These are phyloP conservation scores for Willaertia magna DNA, from an alignment of 208 protist species.

Conservation along the genomic window DNA sequence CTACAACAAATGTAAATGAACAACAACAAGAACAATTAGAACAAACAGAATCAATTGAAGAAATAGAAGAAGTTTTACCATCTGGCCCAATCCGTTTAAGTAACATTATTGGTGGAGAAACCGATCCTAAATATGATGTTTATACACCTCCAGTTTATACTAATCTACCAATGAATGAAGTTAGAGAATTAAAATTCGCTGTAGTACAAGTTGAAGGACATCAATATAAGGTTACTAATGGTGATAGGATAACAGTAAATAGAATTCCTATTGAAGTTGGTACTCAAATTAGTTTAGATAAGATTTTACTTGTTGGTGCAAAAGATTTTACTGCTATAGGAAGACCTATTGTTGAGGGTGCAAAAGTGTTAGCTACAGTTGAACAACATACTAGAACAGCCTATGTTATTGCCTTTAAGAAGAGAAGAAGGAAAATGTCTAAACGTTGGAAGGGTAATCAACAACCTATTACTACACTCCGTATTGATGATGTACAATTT, in stretches of 20 bases:
- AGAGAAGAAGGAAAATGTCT: background rate
- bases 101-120: background rate
- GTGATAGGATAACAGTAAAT: conserved; percentile 66
- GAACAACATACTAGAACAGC: conserved; percentile 66
- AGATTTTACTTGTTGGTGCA: conserved; percentile 66
- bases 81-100: background rate
- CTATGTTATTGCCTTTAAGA: background rate
- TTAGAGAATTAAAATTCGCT: conserved; percentile 40
- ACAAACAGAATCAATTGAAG: too few relatives aligned
- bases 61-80: too few relatives aligned
- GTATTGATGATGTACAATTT: background rate
- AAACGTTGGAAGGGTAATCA: background rate
- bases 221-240: conserved; percentile 63
- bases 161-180: background rate
- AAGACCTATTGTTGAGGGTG: conserved; percentile 51
- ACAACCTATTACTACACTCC: background rate
- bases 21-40: background rate
- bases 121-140: background rate
- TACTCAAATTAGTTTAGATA: conserved; percentile 60
- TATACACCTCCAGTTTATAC: background rate
- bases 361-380: conserved; percentile 52
- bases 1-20: background rate
- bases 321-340: conserved; percentile 65
- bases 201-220: conserved; percentile 65
- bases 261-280: conserved; percentile 52